Evolutionary conservation across 768 basidiomycete species (phyloP), one percentile per base, ranked within the genome.

Genomic region (Dendrothele bispora): DNA sequence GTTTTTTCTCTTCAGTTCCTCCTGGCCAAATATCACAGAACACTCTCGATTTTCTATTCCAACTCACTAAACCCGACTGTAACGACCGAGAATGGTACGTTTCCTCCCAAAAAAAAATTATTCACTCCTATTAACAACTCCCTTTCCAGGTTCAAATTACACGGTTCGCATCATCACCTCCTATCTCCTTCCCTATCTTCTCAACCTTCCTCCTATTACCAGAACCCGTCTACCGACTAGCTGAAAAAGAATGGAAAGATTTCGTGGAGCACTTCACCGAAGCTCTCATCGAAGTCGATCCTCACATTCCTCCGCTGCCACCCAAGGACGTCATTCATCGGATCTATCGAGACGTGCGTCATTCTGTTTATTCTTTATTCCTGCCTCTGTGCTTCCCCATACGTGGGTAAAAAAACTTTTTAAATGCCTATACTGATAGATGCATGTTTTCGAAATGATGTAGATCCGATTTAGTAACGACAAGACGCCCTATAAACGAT

Each of bases 401-500:
- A n/a, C n/a, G n/a, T n/a, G n/a, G n/a, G n/a, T n/a, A n/a, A n/a
- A n/a, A n/a, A n/a, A n/a, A n/a, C n/a, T n/a, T n/a, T n/a, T n/a
- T n/a, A n/a, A n/a, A n/a, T n/a, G n/a, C n/a, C n/a, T n/a, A n/a
- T n/a, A 42, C 14, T 21, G 7, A 12, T 28, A 30, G 14, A 10
- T 14, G 20, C 20, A 11, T n/a, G 22, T 47, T 14, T 29, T 17
- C 18, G 10, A 7, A 6, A 28, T 28, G 37, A 26, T 47, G 5
- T 49, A 92, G 89, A 64, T 95, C 20, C 81, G 94, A 12, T 97
- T 95, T 67, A 91, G 88, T 60, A 91, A 91, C 48, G 89, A 94
- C 62, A 95, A 94, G 70, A 99, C 95, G 4, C 95, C 95, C 0
- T 99, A 99, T 72, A 98, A 98, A 68, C 79, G 65, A 5, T 75